phyloP scores from a whole-genome alignment of 169 alveolate genomes.

The Plasmodium relictum region DNA sequence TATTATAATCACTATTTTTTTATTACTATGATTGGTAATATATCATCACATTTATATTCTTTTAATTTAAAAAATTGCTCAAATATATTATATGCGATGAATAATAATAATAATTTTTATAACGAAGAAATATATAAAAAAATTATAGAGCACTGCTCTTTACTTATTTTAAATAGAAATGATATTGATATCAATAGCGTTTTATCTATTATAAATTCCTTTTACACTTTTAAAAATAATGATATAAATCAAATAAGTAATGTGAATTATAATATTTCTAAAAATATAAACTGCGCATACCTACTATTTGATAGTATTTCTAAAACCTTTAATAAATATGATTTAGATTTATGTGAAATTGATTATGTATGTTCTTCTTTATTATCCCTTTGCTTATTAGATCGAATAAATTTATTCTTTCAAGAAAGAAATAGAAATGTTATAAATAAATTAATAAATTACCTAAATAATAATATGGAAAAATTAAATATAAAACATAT shows the following conservation, averaged over 20 bases:
- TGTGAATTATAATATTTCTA: neutral
- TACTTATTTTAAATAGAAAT: conserved; percentile 57
- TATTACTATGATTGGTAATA: conserved; percentile 70
- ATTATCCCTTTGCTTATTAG: conserved; percentile 29
- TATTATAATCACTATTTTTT: conserved; percentile 81
- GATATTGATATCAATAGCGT: conserved; percentile 60
- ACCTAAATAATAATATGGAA: conserved; percentile 36
- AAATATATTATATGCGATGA: conserved; percentile 61
- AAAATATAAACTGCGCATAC: conserved; percentile 30
- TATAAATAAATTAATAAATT: conserved; percentile 22
- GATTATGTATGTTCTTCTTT: conserved; percentile 42
- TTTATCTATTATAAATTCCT: conserved; percentile 30
- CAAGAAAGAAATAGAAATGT: conserved; percentile 52
- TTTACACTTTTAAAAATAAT: conserved; percentile 10
- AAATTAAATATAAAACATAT: conserved; percentile 64
- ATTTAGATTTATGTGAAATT: conserved; percentile 42
- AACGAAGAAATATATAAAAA: conserved; percentile 56
- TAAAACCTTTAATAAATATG: conserved; percentile 61
- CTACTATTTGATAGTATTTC: conserved; percentile 54
- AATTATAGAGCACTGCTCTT: conserved; percentile 32
- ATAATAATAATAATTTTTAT: conserved; percentile 49
- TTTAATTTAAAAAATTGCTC: conserved; percentile 52
- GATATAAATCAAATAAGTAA: neutral
- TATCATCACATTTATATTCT: conserved; percentile 40
- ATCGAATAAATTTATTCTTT: conserved; percentile 45